Evolutionary conservation across 108 stramenopile genomes (phyloP).

Genomic region (Pseudonitzschia multiseries): DNA sequence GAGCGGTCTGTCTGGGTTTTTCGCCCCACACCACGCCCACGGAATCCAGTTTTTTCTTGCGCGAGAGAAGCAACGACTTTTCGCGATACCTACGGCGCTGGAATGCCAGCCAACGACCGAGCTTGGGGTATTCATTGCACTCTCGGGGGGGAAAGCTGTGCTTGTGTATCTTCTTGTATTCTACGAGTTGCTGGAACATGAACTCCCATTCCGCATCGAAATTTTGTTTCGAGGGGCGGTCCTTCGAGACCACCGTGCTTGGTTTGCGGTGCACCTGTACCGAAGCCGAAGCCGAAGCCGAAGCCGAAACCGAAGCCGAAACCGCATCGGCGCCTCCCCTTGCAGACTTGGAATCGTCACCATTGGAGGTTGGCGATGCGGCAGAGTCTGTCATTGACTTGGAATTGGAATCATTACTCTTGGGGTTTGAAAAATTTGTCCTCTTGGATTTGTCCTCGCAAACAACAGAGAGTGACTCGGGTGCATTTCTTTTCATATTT

Average conservation of each 20-base stretch:
- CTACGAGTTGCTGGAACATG: background rate
- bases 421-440: too few species aligned
- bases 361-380: too few species aligned
- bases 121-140: slow-evolving; percentile 2
- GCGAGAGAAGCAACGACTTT: background rate
- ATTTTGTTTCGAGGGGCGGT: background rate
- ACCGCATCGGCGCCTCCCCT: too few species aligned
- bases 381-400: too few species aligned
- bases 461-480: too few species aligned
- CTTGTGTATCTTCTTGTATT: slow-evolving; percentile 4
- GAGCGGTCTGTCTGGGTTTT: background rate
- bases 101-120: slow-evolving; percentile 1
- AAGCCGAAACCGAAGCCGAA: too few species aligned
- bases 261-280: too few species aligned
- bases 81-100: background rate
- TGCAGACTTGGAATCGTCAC: too few species aligned
- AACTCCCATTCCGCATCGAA: background rate
- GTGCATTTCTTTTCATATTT: too few species aligned
- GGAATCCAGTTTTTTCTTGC: background rate
- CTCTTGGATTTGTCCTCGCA: too few species aligned
- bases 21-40: background rate
- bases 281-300: too few species aligned
- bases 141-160: background rate
- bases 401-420: too few species aligned
- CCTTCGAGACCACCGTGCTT: background rate